A percentile compares a stretch with the other conserved stretches of the same genome.
Conservation (phyloP, 1,139 yeast genomes). For the Diutina rugosa region DNA sequence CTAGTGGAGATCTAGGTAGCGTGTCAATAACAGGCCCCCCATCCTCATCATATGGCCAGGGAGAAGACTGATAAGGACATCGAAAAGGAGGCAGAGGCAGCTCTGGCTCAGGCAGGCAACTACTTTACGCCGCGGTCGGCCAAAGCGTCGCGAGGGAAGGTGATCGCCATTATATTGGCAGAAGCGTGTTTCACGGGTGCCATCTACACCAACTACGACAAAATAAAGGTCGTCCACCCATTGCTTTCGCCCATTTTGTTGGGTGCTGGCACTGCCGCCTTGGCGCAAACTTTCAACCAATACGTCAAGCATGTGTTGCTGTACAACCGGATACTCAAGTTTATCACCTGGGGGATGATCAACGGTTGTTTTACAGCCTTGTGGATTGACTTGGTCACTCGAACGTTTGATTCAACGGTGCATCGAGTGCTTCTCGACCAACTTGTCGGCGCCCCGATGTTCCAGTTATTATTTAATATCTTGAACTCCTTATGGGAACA, state of each 20-base stretch:
- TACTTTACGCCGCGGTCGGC: not conserved
- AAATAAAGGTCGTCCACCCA: slow-evolving; percentile 5
- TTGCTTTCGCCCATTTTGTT: slow-evolving; percentile 21
- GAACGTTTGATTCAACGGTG: slow-evolving; percentile 18
- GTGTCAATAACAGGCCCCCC: not conserved
- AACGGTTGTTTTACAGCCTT: slow-evolving; percentile 44
- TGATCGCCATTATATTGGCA: slow-evolving; percentile 1
- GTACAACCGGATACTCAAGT: slow-evolving; percentile 31
- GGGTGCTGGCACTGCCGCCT: slow-evolving; percentile 37
- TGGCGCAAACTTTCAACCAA: slow-evolving; percentile 49
- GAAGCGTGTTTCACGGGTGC: slow-evolving; percentile 5
- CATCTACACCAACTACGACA: slow-evolving; percentile 6
- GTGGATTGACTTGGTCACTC: slow-evolving; percentile 42
- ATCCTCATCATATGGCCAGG: not conserved
- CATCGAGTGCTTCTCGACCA: slow-evolving; percentile 40
- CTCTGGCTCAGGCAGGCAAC: not conserved
- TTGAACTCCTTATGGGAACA: slow-evolving; percentile 46
- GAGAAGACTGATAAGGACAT: not conserved
- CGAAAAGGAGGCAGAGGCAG: slow-evolving; percentile 2
- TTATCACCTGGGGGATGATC: slow-evolving; percentile 47
- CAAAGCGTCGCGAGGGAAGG: not conserved
- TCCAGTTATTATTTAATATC: slow-evolving; percentile 38
- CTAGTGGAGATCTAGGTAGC: not conserved
- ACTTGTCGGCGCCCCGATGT: slow-evolving; percentile 37
- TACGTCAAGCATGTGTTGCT: slow-evolving; percentile 27